Evolutionary conservation across 2,329 filamentous ascomycete species (phyloP).

Genomic region (Cucurbitaria berberidis): DNA sequence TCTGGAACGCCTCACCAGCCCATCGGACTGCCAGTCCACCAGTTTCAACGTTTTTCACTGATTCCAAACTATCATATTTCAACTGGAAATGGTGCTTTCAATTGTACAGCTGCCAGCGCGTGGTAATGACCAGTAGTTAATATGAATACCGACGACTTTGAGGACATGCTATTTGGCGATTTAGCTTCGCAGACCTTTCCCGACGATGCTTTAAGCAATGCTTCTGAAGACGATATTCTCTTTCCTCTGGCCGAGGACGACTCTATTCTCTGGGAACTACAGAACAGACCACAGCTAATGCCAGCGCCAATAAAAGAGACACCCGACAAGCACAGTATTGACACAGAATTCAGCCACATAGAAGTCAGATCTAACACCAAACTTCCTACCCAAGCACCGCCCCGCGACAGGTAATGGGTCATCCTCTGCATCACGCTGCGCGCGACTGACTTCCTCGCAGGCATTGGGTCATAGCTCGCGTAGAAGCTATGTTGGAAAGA

Average conservation of each 20-base stretch:
- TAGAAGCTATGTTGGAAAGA: conserved; percentile 62
- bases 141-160: conserved; percentile 31
- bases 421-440: background rate
- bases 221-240: conserved; percentile 32
- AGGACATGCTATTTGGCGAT: conserved; percentile 41
- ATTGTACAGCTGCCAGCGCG: too few relatives aligned
- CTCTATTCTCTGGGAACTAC: conserved; percentile 11
- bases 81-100: too few relatives aligned
- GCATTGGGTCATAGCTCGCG: conserved; percentile 56
- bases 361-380: background rate
- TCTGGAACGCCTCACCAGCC: background rate
- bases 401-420: conserved; percentile 24
- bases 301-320: background rate
- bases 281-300: conserved; percentile 2
- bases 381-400: background rate
- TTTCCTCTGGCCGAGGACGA: conserved; percentile 14
- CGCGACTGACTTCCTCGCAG: conserved; percentile 22
- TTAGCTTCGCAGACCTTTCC: conserved; percentile 22
- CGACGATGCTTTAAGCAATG: conserved; percentile 17
- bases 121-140: background rate
- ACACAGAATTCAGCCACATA: background rate
- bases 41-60: background rate
- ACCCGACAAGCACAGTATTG: background rate
- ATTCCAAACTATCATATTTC: too few relatives aligned
- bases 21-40: background rate